Percentiles rank a stretch among this genome's conserved stretches.
phyloP scores from a whole-genome alignment of 2,329 filamentous ascomycete genomes.

The Ceratocystis variospora region DNA sequence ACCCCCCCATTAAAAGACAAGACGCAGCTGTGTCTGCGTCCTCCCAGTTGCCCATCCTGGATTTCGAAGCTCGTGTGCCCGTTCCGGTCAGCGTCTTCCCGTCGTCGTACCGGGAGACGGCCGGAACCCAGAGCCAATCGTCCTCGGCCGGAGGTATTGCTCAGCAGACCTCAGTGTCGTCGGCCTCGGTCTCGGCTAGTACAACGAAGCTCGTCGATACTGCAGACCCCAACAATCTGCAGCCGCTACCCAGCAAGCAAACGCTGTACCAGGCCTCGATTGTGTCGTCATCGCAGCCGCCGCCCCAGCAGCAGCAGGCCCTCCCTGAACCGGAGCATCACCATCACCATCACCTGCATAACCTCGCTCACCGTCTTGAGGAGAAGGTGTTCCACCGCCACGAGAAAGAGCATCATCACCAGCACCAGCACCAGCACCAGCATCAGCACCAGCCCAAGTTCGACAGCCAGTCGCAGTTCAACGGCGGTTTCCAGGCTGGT shows the following conservation, averaged over 20 bases:
- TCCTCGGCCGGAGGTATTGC: slow-evolving; percentile 14
- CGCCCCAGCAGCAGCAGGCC: slow-evolving; percentile 10
- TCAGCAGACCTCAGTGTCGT: slow-evolving; percentile 23
- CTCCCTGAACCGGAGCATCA: slow-evolving; percentile 10
- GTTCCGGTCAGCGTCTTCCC: slow-evolving; percentile 99
- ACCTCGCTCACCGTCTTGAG: neutral
- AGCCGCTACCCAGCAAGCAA: slow-evolving; percentile 17
- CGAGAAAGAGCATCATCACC: neutral
- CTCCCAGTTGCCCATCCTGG: slow-evolving; percentile 77
- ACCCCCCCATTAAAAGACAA: neutral
- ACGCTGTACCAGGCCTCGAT: slow-evolving; percentile 18
- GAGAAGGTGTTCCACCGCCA: slow-evolving; percentile 1
- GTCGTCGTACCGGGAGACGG: slow-evolving; percentile 70
- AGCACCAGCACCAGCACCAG: neutral
- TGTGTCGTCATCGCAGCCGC: slow-evolving; percentile 8
- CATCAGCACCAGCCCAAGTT: neutral
- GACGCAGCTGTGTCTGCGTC: slow-evolving; percentile 5
- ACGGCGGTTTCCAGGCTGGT: neutral
- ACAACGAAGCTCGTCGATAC: slow-evolving; percentile 24
- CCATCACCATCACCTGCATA: slow-evolving; percentile 13
- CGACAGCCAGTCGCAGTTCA: neutral
- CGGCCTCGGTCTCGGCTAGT: slow-evolving; percentile 27
- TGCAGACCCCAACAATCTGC: slow-evolving; percentile 70
- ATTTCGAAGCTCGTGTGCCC: slow-evolving; percentile 99
- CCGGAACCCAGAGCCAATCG: slow-evolving; percentile 9